Evolutionary conservation across 306 rosid genomes (phyloP), one percentile per base, ranked within the genome.

Genomic region (Lathyrus aphaca): DNA sequence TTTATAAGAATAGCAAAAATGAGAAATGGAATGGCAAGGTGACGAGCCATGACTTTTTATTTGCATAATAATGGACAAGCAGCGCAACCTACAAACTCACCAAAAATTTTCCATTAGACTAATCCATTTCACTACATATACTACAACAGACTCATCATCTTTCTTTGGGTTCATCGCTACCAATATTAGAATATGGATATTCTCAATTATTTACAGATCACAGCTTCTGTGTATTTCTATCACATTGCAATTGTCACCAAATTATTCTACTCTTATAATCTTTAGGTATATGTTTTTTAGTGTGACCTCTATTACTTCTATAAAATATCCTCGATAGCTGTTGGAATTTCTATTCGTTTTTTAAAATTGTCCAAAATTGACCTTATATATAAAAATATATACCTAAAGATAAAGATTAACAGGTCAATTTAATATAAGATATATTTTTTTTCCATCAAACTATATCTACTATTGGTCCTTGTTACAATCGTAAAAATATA

Each of bases 121-220:
- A 16, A 18, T 7, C 69, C 50, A 44, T 23, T 21, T 48, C 30
- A 16, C 66, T 27, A 72, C 9, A 74, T 84, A 84, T 82, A 87
- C 7, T 35, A 32, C n/a, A n/a, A n/a, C n/a, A 29, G 38, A 6
- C 4, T 37, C 3, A 11, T 18, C 11, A 0, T 10, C 2, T 38
- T 19, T 72, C 81, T 17, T 82, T 27, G 87, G 0, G 0, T 0
- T 0, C 5, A 64, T 11, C 92, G 86, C 2, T 56, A 42, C 14
- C 13, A 4, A 42, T 11, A 13, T 0, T 4, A 1, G 2, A 5
- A 23, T 23, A 6, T 4, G 67, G 51, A 83, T 67, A 78, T 81
- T 71, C 78, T 64, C 56, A 35, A 46, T 1, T 1, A 35, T 7
- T 7, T 7, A 35, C n/a, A 8, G 0, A 18, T 44, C 39, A 71